Evolutionary conservation across 106 monocot species (phyloP).

Genomic region (Allium sativum): DNA sequence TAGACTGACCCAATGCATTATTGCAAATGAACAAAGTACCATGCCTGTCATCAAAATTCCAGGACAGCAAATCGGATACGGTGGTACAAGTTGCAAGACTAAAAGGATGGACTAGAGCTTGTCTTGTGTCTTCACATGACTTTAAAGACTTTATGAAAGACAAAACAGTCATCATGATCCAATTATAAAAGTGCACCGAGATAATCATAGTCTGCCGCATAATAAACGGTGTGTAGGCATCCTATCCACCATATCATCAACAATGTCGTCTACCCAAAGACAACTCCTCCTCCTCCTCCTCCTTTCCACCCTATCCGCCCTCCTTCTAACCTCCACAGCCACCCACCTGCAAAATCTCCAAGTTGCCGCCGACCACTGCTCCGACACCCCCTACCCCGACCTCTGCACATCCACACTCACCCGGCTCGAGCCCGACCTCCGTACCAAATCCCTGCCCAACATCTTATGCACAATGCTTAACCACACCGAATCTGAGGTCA

Average conservation of each 20-base stretch:
- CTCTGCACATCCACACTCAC: slow-evolving; percentile 59
- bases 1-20: too few relatives aligned
- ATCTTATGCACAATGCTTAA: slow-evolving; percentile 37
- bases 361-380: slow-evolving; percentile 25
- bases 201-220: too few relatives aligned
- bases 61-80: too few relatives aligned
- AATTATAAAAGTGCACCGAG: too few relatives aligned
- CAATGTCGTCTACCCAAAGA: not conserved
- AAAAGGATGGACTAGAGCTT: too few relatives aligned
- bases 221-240: not conserved
- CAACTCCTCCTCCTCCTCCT: not conserved
- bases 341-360: slow-evolving; percentile 1
- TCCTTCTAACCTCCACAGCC: not conserved
- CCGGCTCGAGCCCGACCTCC: slow-evolving; percentile 10
- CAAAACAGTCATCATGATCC: too few relatives aligned
- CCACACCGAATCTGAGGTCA: slow-evolving; percentile 26
- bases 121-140: too few relatives aligned
- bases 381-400: slow-evolving; percentile 43
- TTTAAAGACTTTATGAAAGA: too few relatives aligned
- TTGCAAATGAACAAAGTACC: too few relatives aligned
- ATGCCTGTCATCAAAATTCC: too few relatives aligned
- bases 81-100: too few relatives aligned
- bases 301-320: not conserved
- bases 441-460: slow-evolving; percentile 35
- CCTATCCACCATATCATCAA: not conserved